Conservation (phyloP, 1,139 yeast genomes). For the Protomyces inouyei region DNA sequence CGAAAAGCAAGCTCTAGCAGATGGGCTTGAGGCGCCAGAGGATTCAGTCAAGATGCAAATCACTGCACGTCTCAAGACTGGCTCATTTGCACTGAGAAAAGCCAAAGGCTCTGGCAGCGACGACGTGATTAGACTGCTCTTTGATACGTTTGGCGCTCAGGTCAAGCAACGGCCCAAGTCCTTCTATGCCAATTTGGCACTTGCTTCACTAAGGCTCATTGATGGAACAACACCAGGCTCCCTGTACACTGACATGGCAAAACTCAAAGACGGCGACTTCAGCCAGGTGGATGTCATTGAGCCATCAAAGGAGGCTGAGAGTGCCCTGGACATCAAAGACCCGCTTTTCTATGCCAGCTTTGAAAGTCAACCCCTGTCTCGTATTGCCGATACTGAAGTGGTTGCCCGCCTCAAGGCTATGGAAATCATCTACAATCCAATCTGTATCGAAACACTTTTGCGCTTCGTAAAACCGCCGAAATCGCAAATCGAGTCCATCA, state of each 20-base stretch:
- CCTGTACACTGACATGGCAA: constrained; percentile 78
- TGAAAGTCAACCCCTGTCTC: constrained; percentile 82
- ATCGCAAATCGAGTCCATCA: constrained; percentile 79
- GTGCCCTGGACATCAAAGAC: constrained; percentile 36
- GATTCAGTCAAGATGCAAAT: constrained; percentile 67
- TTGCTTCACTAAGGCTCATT: constrained; percentile 76
- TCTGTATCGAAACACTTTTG: constrained; percentile 67
- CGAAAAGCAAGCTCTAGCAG: constrained; percentile 51
- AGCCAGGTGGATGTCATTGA: constrained; percentile 32
- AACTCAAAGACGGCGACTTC: constrained; percentile 61
- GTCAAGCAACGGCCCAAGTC: constrained; percentile 78
- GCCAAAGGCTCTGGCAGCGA: constrained; percentile 34
- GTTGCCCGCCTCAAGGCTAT: constrained; percentile 74
- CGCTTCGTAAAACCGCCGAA: constrained; percentile 82
- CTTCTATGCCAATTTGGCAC: constrained; percentile 61
- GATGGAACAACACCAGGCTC: constrained; percentile 70
- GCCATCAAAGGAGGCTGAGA: constrained; percentile 9
- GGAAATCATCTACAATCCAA: constrained; percentile 82
- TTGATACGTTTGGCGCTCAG: constrained; percentile 75
- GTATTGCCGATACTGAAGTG: constrained; percentile 71
- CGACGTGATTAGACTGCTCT: constrained; percentile 68
- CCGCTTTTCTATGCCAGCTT: constrained; percentile 80
- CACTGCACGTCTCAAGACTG: constrained; percentile 63
- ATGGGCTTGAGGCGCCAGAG: constrained; percentile 59
- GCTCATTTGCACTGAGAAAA: constrained; percentile 58